Base-by-base conservation (phyloP, 495 filamentous ascomycete genomes). In the Chaetomium cochliodes region DNA sequence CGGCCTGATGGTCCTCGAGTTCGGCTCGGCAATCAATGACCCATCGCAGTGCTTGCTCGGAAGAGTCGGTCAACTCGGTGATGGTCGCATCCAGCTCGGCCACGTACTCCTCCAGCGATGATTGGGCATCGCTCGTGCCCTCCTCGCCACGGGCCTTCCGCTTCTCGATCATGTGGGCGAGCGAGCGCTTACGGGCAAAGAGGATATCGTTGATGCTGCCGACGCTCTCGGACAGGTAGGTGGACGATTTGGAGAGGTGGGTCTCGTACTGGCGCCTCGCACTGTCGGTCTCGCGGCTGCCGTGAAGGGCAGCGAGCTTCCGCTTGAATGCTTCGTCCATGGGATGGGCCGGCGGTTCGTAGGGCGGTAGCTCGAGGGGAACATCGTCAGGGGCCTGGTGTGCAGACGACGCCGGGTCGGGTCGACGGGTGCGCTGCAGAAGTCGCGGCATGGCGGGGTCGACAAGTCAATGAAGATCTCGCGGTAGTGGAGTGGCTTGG, bases 281-380 rank as follows among this genome's bases (percentile, higher is more conserved):
- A 23, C 26, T 62, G 54, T 65, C 62, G n/a, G 69, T 70, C 59
- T 77, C 67, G 59, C 74, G 61, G 51, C 65, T 62, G 11, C 60
- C 62, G 33, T 68, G 62, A 12, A 84, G 65, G 15, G 74, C 62
- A 12, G 70, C 60, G 7, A 84, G 68, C 0, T 65, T 67, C 20
- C 67, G 68, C 59, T 71, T 76, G 9, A 70, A 69, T 3, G 62
- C 51, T 5, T 70, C 63, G 53, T 72, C 73, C 58, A 85, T 82
- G 13, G 87, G 81, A 39, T 77, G 81, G 20, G 78, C 68, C 15
- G 82, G 86, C 1, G 82, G 70, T 66, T 90, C 79, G 73, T 91
- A 90, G 9, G 77, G 69, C 4, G 87, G 88, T 11, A 88, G 74
- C 0, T 77, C 70, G 15, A 75, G 70, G 30, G 71, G 63, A 25